These are phyloP conservation scores for Rubia balearica DNA, from an alignment of 305 asterid species.

Conservation along the genomic window DNA sequence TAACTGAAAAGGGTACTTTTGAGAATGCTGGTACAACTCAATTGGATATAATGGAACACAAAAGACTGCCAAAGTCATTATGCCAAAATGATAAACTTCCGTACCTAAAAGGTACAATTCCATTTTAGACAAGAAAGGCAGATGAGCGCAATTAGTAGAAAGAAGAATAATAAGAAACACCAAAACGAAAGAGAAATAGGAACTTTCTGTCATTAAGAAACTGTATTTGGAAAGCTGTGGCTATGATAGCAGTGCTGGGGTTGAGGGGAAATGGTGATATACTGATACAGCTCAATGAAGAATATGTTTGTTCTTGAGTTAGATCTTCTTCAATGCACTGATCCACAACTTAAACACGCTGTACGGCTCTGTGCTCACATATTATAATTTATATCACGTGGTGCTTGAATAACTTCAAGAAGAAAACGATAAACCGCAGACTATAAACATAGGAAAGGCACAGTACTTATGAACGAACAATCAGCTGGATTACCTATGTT, in stretches of 20 bases:
- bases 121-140: neutral
- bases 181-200: neutral
- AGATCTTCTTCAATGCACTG: neutral
- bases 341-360: neutral
- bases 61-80: neutral
- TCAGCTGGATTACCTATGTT: slow-evolving; percentile 42
- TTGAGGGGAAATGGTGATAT: neutral
- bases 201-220: neutral
- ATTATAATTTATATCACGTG: neutral
- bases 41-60: neutral
- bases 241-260: neutral
- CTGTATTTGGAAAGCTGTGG: neutral
- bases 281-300: neutral
- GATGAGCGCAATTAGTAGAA: neutral
- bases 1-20: neutral
- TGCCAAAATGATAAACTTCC: neutral
- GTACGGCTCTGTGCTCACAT: neutral
- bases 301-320: neutral
- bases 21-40: neutral
- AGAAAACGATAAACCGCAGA: neutral
- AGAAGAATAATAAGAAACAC: too few relatives aligned
- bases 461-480: neutral
- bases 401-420: neutral
- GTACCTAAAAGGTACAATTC: neutral
- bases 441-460: neutral